Conservation (phyloP, 2,329 filamentous ascomycete species). For the Claviceps purpurea region DNA sequence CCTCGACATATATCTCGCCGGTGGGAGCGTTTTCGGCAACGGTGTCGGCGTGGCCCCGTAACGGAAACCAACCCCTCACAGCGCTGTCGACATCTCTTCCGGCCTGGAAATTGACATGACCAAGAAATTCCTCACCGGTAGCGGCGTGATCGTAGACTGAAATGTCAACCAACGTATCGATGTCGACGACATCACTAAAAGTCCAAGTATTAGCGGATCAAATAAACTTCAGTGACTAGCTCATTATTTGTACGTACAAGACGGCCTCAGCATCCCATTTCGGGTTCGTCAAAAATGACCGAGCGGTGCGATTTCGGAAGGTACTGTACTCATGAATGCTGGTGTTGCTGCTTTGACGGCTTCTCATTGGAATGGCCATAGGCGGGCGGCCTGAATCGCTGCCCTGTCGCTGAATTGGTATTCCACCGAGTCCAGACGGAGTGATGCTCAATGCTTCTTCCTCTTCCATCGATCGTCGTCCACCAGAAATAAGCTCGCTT, state of each 20-base stretch:
- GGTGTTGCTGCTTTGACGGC: constrained; percentile 91
- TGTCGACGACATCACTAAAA: constrained; percentile 76
- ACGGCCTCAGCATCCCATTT: constrained; percentile 92
- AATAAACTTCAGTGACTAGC: not conserved
- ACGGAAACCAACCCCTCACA: constrained; percentile 72
- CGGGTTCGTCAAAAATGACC: constrained; percentile 58
- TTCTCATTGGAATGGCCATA: constrained; percentile 94
- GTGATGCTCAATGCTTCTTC: constrained; percentile 36
- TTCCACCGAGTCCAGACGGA: constrained; percentile 39
- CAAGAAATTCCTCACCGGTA: constrained; percentile 79
- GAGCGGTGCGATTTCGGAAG: constrained; percentile 44
- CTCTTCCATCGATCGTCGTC: constrained; percentile 53
- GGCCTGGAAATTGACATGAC: constrained; percentile 71
- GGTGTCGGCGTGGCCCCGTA: constrained; percentile 64
- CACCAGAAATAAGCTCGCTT: constrained; percentile 88
- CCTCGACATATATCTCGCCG: constrained; percentile 80
- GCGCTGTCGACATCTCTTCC: constrained; percentile 53
- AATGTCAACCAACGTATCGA: constrained; percentile 79
- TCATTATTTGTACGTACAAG: constrained; percentile 51
- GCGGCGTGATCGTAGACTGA: constrained; percentile 79
- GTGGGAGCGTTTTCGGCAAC: constrained; percentile 58
- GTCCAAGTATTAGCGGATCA: constrained; percentile 6
- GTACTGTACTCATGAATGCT: constrained; percentile 56
- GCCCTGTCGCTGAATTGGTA: constrained; percentile 54
- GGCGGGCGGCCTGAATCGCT: constrained; percentile 69